Conservation (phyloP, 106 monocot species). For the Acorus gramineus region DNA sequence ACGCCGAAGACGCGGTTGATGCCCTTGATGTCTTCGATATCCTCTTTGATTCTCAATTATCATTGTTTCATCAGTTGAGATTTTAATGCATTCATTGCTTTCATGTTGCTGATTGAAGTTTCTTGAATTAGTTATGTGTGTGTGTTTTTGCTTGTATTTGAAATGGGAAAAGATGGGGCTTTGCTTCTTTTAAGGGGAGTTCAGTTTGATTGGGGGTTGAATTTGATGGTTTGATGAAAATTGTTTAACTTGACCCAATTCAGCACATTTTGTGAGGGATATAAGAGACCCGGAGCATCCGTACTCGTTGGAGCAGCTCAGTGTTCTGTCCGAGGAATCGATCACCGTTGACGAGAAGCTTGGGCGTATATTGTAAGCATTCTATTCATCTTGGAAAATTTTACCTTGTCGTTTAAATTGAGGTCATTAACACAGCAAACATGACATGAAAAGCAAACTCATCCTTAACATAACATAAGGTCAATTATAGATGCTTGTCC, state of each 20-base stretch:
- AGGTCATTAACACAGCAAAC: too few species aligned
- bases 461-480: too few species aligned
- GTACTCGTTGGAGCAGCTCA: too few species aligned
- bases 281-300: too few species aligned
- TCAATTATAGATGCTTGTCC: too few species aligned
- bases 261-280: neutral
- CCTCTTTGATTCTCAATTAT: conserved; percentile 2
- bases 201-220: neutral
- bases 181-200: neutral
- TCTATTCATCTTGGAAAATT: too few species aligned
- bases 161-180: too few species aligned
- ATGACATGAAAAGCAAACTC: too few species aligned
- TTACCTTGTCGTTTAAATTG: too few species aligned
- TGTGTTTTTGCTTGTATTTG: neutral
- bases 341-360: too few species aligned
- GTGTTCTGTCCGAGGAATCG: too few species aligned
- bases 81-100: neutral
- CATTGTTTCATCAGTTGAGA: neutral
- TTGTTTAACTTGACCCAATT: conserved; percentile 5
- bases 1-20: conserved; percentile 17
- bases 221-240: neutral
- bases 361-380: neutral
- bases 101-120: neutral
- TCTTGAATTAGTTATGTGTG: neutral
- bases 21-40: conserved; percentile 23